Conservation (phyloP, 2,329 filamentous ascomycete species). For the Thyridium curvatum region DNA sequence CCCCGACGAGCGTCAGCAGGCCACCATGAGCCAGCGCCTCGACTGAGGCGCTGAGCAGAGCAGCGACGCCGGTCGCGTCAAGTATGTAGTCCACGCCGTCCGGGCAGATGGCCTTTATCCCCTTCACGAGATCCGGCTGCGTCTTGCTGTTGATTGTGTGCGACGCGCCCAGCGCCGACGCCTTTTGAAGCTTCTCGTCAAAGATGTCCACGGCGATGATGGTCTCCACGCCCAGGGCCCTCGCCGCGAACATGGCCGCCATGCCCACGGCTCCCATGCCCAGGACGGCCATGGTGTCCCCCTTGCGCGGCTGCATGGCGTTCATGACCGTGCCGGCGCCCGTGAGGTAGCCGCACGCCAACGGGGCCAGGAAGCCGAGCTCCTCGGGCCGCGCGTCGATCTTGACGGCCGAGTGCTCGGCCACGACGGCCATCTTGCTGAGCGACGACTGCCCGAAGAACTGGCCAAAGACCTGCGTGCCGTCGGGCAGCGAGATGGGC, state of each 20-base stretch:
- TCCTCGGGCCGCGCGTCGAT: slow-evolving; percentile 11
- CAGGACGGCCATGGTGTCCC: slow-evolving; percentile 15
- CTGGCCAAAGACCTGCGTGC: slow-evolving; percentile 20
- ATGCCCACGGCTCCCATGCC: slow-evolving; percentile 19
- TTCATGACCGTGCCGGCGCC: slow-evolving; percentile 23
- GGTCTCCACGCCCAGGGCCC: slow-evolving; percentile 6
- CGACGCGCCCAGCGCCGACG: slow-evolving; percentile 31
- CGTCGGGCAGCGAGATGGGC: slow-evolving; percentile 9
- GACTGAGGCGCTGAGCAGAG: too few relatives aligned
- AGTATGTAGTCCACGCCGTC: too few relatives aligned
- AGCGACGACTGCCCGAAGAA: slow-evolving; percentile 28
- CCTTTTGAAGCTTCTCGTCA: slow-evolving; percentile 29
- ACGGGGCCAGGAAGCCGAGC: slow-evolving; percentile 16
- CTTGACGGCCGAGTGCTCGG: slow-evolving; percentile 21
- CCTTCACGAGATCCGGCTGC: too few relatives aligned
- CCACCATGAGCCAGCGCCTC: slow-evolving; percentile 5
- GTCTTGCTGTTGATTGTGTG: slow-evolving; percentile 19
- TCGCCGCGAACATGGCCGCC: slow-evolving; percentile 11
- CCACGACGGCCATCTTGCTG: slow-evolving; percentile 20
- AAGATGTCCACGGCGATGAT: slow-evolving; percentile 36
- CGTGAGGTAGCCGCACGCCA: slow-evolving; percentile 24
- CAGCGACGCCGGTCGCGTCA: too few relatives aligned
- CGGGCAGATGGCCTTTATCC: too few relatives aligned
- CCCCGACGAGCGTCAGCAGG: slow-evolving; percentile 17
- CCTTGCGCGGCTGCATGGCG: slow-evolving; percentile 14